phyloP scores from a whole-genome alignment of 257 asterid genomes.

The Thymus quinquecostatus region DNA sequence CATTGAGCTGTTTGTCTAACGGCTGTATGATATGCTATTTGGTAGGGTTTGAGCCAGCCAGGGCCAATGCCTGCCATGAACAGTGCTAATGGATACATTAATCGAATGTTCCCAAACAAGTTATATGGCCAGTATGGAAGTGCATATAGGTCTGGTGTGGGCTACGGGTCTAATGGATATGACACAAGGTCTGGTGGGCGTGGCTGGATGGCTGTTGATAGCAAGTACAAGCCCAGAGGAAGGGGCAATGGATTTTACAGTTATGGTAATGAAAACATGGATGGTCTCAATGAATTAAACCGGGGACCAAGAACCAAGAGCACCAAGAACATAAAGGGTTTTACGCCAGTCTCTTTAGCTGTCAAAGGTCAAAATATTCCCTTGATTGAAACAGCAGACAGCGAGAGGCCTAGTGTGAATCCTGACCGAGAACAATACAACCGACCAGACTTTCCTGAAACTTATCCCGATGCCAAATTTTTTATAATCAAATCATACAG shows the following conservation, averaged over 20 bases:
- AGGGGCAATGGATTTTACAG: constrained; percentile 48
- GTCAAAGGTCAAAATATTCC: constrained; percentile 65
- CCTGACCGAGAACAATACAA: constrained; percentile 55
- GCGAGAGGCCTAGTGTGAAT: constrained; percentile 29
- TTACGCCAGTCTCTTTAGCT: constrained; percentile 48
- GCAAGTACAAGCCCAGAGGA: constrained; percentile 60
- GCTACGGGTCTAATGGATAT: constrained; percentile 53
- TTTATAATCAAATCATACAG: constrained; percentile 58
- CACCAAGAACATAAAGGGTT: constrained; percentile 51
- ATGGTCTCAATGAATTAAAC: constrained; percentile 72
- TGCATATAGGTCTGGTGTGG: constrained; percentile 53
- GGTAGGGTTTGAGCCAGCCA: constrained; percentile 54
- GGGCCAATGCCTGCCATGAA: constrained; percentile 43
- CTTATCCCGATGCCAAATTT: constrained; percentile 48
- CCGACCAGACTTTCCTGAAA: constrained; percentile 44
- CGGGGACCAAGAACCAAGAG: constrained; percentile 70
- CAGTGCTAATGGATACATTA: constrained; percentile 49
- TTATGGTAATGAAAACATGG: constrained; percentile 52
- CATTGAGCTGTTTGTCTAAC: not conserved
- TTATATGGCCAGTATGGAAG: constrained; percentile 61
- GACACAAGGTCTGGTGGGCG: constrained; percentile 51
- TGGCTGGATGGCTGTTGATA: constrained; percentile 59
- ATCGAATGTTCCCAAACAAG: constrained; percentile 57
- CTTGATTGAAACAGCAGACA: constrained; percentile 39
- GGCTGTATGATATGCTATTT: not conserved